Conservation (phyloP, 306 rosid species). For the Sechiopsis laciniata region DNA sequence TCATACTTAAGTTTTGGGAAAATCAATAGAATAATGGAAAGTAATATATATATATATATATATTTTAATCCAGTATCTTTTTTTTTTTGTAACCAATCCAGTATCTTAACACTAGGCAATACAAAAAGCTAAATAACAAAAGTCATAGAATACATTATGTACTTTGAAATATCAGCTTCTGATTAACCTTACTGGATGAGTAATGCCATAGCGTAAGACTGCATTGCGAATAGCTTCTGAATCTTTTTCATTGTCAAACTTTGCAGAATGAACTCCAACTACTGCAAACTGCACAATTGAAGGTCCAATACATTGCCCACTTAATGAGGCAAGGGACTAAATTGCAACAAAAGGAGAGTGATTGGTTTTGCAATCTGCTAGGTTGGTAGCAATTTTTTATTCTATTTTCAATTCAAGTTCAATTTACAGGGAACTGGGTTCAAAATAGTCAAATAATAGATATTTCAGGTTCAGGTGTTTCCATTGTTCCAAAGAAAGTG, state of each 20-base stretch:
- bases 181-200: constrained; percentile 74
- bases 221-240: constrained; percentile 95
- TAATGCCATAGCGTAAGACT: constrained; percentile 79
- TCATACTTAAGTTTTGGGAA: neutral
- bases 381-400: neutral
- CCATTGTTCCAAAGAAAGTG: neutral
- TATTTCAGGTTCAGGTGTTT: neutral
- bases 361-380: neutral
- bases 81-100: no score
- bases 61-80: no score
- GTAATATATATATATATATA: no score
- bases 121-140: neutral
- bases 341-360: neutral
- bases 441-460: neutral
- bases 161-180: constrained; percentile 19
- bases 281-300: constrained; percentile 49
- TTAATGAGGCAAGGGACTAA: neutral
- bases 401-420: neutral
- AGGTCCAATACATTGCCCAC: neutral
- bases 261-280: constrained; percentile 97
- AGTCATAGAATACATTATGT: constrained; percentile 9
- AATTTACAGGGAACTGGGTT: neutral
- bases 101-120: neutral
- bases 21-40: no score
- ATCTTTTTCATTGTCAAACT: constrained; percentile 94